Conservation (phyloP, 176 grass and related monocot genomes). For the Zoysia japonica region DNA sequence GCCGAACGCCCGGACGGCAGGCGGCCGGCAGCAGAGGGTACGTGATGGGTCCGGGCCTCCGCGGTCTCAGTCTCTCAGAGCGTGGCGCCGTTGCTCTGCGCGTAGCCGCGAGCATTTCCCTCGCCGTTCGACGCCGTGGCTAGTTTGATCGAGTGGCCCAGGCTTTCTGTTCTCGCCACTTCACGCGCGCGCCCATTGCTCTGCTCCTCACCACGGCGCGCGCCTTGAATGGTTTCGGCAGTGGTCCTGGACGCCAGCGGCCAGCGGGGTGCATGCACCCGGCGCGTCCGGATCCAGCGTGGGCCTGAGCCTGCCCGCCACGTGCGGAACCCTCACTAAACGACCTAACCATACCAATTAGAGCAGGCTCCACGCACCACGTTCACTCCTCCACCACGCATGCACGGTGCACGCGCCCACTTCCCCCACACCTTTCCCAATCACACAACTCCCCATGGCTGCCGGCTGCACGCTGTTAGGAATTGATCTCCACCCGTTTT, state of each 20-base stretch:
- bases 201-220: background rate
- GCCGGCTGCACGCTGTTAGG: too few relatives aligned
- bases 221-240: slow-evolving; percentile 18
- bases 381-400: background rate
- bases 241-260: background rate
- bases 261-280: slow-evolving; percentile 18
- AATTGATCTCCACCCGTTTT: too few relatives aligned
- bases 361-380: background rate
- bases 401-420: slow-evolving; percentile 8
- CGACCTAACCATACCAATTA: slow-evolving; percentile 12
- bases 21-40: too few relatives aligned
- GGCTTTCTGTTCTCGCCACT: background rate
- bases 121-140: background rate
- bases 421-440: background rate
- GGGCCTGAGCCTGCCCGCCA: background rate
- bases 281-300: slow-evolving; percentile 12
- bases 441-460: background rate
- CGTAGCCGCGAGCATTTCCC: background rate
- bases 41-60: too few relatives aligned
- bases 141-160: background rate
- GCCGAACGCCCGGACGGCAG: background rate
- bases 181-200: background rate
- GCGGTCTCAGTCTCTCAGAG: too few relatives aligned
- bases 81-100: background rate
- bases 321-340: background rate